Conservation (phyloP, 805 yeast species). For the Yamadazyma phyllophila region DNA sequence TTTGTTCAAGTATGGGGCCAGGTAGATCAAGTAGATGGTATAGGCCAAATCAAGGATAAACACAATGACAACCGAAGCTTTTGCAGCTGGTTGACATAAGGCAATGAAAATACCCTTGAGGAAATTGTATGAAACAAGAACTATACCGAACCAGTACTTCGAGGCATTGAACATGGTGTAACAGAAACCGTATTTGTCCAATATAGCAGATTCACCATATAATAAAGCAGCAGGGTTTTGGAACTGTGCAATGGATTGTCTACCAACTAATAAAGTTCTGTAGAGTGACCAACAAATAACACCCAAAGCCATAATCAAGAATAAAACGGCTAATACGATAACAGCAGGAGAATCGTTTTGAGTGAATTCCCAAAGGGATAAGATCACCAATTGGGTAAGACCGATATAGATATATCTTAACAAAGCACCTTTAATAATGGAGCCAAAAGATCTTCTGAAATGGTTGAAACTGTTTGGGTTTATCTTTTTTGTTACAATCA, state of each 20-base stretch:
- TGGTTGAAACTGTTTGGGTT: conserved; percentile 45
- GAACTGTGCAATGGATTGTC: conserved; percentile 52
- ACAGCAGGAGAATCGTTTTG: conserved; percentile 84
- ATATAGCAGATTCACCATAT: conserved; percentile 71
- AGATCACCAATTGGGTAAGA: conserved; percentile 73
- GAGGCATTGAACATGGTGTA: conserved; percentile 85
- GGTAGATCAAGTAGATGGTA: conserved; percentile 59
- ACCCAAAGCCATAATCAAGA: conserved; percentile 59
- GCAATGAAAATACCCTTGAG: conserved; percentile 72
- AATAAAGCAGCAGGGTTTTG: conserved; percentile 85
- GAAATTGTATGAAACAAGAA: conserved; percentile 57
- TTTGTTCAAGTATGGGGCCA: conserved; percentile 75
- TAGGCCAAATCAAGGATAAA: conserved; percentile 75
- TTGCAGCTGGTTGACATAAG: conserved; percentile 77
- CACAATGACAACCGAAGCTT: conserved; percentile 73
- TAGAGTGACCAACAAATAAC: conserved; percentile 64
- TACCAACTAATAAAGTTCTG: conserved; percentile 64
- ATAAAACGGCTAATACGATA: conserved; percentile 72
- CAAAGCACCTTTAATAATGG: conserved; percentile 72
- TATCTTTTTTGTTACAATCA: conserved; percentile 48
- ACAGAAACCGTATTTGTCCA: conserved; percentile 82
- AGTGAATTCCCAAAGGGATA: conserved; percentile 87
- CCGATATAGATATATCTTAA: conserved; percentile 81
- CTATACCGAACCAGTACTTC: conserved; percentile 79
- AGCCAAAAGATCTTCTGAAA: conserved; percentile 55